Percentiles rank a stretch among this genome's conserved stretches.
phyloP scores from a whole-genome alignment of 2,329 filamentous ascomycete species.

The Colletotrichum horii region DNA sequence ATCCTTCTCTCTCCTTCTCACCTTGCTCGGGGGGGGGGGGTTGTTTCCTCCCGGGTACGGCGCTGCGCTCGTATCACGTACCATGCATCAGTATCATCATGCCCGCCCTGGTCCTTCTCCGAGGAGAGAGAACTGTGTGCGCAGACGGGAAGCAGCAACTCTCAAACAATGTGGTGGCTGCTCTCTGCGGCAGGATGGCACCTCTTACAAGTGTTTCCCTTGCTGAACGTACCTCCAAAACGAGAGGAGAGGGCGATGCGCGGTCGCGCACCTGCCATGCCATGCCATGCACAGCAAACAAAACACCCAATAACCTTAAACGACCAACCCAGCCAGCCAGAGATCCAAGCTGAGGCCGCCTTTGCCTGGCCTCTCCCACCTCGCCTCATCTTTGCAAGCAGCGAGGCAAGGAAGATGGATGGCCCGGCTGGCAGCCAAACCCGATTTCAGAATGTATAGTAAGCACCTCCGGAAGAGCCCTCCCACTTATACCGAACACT shows the following conservation, averaged over 20 bases:
- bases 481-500: background rate
- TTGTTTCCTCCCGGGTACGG: background rate
- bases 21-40: too few species aligned
- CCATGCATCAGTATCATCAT: background rate
- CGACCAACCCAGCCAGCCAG: background rate
- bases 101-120: background rate
- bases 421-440: background rate
- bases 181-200: background rate
- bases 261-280: background rate
- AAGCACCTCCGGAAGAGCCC: background rate
- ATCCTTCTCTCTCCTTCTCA: background rate
- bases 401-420: background rate
- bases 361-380: background rate
- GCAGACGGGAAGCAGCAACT: background rate
- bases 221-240: background rate
- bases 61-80: background rate
- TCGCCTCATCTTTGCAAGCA: background rate
- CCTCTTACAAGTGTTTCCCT: background rate
- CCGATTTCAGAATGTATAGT: background rate
- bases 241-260: background rate
- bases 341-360: background rate
- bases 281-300: slow-evolving; percentile 6
- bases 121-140: background rate
- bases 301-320: slow-evolving; percentile 18
- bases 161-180: background rate